Evolutionary conservation across 495 filamentous ascomycete species (phyloP).

Genomic region (Aspergillus steynii): DNA sequence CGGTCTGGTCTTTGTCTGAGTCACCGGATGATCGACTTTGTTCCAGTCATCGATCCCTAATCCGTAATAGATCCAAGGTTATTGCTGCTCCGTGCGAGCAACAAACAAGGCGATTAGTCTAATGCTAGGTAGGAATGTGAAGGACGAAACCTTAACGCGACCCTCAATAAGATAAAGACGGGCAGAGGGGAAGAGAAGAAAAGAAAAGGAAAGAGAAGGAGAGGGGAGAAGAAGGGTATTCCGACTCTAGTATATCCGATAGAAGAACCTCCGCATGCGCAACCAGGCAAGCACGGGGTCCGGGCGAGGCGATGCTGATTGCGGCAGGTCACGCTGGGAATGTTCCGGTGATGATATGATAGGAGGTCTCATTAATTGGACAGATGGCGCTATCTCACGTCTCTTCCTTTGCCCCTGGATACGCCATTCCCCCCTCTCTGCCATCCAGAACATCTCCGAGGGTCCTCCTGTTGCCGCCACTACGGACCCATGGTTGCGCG

Average conservation of each 20-base stretch:
- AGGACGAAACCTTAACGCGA: neutral
- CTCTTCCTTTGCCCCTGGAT: constrained; percentile 3
- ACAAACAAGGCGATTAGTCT: neutral
- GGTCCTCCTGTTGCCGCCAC: constrained; percentile 5
- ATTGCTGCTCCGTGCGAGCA: constrained; percentile 5
- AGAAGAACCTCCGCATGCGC: constrained; percentile 5
- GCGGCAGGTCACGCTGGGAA: constrained; percentile 19
- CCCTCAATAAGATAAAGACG: constrained; percentile 4
- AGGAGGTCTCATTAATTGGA: constrained; percentile 4
- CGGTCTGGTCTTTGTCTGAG: constrained; percentile 16
- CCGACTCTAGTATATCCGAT: neutral
- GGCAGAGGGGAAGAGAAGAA: neutral
- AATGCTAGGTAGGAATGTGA: constrained; percentile 5
- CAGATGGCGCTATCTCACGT: constrained; percentile 6
- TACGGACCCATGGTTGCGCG: constrained; percentile 6
- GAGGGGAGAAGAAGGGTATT: neutral
- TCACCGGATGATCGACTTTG: constrained; percentile 11
- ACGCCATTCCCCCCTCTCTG: neutral
- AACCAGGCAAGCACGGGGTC: constrained; percentile 16
- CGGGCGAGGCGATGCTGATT: constrained; percentile 28
- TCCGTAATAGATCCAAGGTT: constrained; percentile 5
- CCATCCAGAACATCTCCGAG: neutral
- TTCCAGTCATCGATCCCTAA: constrained; percentile 11
- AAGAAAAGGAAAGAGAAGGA: neutral
- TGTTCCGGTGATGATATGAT: constrained; percentile 4